Conservation (phyloP, 192 early-diverging fungal genomes). For the Backusella psychrophila region DNA sequence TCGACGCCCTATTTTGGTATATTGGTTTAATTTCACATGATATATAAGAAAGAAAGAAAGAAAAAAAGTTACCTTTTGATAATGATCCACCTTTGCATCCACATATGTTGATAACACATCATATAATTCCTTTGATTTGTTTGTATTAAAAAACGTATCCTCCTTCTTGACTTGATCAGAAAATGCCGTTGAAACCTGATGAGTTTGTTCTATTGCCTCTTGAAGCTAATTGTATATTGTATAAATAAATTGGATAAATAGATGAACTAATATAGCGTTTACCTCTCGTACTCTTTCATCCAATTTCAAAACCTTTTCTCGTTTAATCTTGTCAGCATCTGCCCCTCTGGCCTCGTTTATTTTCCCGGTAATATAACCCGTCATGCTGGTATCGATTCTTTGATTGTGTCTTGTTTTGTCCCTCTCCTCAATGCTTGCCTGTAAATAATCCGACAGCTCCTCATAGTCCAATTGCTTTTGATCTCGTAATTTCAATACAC, state of each 20-base stretch:
- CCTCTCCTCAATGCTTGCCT: slow-evolving; percentile 66
- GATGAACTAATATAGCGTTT: background rate
- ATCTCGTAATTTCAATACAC: slow-evolving; percentile 80
- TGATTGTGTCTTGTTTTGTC: slow-evolving; percentile 67
- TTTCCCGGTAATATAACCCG: slow-evolving; percentile 83
- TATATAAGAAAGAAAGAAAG: too few species aligned
- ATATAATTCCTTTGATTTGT: slow-evolving; percentile 84
- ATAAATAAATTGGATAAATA: background rate
- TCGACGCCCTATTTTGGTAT: slow-evolving; percentile 1
- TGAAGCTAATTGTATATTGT: slow-evolving; percentile 60
- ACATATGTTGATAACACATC: slow-evolving; percentile 71
- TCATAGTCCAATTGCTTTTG: slow-evolving; percentile 97
- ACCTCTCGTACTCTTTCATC: slow-evolving; percentile 73
- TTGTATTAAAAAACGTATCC: slow-evolving; percentile 72
- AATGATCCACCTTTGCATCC: slow-evolving; percentile 80
- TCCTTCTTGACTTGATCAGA: slow-evolving; percentile 84
- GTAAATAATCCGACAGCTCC: slow-evolving; percentile 78
- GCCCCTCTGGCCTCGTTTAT: slow-evolving; percentile 87
- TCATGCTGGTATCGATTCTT: slow-evolving; percentile 49
- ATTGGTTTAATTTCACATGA: background rate
- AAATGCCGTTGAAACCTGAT: slow-evolving; percentile 66
- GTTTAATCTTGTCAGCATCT: slow-evolving; percentile 78
- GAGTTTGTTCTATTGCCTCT: slow-evolving; percentile 74
- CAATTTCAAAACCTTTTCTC: slow-evolving; percentile 76
- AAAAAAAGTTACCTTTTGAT: slow-evolving; percentile 59